Evolutionary conservation across 345 rosid species (phyloP), one percentile per base, ranked within the genome.

Genomic region (Populus deltoides): DNA sequence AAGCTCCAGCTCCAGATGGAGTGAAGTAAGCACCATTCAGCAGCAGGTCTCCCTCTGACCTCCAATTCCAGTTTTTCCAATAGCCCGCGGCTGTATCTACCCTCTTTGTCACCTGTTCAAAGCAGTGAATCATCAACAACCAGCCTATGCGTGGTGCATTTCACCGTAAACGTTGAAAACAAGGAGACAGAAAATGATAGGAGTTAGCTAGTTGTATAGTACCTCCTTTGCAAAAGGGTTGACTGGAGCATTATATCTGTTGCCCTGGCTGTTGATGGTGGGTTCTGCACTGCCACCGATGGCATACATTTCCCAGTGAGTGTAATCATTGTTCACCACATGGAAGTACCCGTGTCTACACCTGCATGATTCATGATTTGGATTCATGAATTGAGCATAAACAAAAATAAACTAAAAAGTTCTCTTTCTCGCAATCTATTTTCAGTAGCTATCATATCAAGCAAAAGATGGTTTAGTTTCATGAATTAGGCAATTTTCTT

Each of bases 231-330:
- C 97, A 18, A 91, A 91, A 49, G 88, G 87, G 85, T 92, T 86
- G 61, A 15, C 49, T 2, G 98, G 97, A 82, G 98, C 98, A 75
- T 87, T 85, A 41, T 92, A 94, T 87, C 98, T 83, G 86, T 94
- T 94, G 41, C 94, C 98, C 87, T 94, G 98, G 79, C 98, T 94
- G 90, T 92, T 94, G 80, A 92, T 94, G 78, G 98, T 94, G 73
- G 98, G 97, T 22, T 77, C 77, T 61, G 97, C 98, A 81, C 98
- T 92, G 79, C 98, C 98, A 77, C 98, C 98, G 78, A 94, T 94
- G 73, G 98, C 98, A 69, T 94, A 94, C 98, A 94, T 94, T 80
- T 91, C 96, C 98, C 98, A 94, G 83, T 94, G 98, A 72, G 97
- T 94, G 86, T 94, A 94, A 85, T 94, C 98, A 71, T 94, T 94